phyloP scores from a whole-genome alignment of 805 yeast genomes.

The Vanderwaltozyma tropicalis region DNA sequence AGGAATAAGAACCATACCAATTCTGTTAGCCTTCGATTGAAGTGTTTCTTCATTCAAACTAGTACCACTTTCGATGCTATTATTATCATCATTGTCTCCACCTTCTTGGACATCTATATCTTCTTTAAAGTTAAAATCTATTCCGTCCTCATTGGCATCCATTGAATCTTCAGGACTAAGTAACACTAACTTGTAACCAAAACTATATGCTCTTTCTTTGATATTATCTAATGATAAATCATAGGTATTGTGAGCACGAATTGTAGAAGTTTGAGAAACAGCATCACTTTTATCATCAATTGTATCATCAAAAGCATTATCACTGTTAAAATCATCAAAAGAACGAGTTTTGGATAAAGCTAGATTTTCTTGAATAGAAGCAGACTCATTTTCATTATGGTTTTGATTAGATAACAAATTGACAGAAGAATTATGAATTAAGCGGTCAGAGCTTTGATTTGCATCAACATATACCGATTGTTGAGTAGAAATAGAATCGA shows the following conservation, averaged over 20 bases:
- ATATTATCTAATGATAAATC: conserved; percentile 6
- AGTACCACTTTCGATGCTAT: too few species aligned
- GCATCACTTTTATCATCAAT: neutral
- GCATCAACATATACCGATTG: conserved; percentile 27
- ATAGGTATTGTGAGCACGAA: neutral
- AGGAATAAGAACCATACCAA: too few species aligned
- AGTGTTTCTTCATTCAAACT: too few species aligned
- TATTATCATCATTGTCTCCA: conserved; percentile 8
- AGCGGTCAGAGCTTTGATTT: conserved; percentile 1
- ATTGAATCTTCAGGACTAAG: neutral
- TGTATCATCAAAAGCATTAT: conserved; percentile 1
- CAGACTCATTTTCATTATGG: neutral
- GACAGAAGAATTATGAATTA: neutral
- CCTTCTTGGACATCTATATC: neutral
- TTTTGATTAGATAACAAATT: too few species aligned
- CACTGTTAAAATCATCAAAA: neutral
- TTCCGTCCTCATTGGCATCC: neutral
- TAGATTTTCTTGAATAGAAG: neutral
- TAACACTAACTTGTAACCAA: conserved; percentile 12
- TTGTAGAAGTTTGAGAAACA: conserved; percentile 7
- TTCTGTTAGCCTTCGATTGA: too few species aligned
- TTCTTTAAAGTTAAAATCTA: neutral
- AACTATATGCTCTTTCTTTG: conserved; percentile 4
- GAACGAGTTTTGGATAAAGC: too few species aligned
- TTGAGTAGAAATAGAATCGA: conserved; percentile 14